Percentiles rank a stretch among this genome's conserved stretches.
Evolutionary conservation across 106 monocot species (phyloP).

Genomic region (Acorus gramineus): DNA sequence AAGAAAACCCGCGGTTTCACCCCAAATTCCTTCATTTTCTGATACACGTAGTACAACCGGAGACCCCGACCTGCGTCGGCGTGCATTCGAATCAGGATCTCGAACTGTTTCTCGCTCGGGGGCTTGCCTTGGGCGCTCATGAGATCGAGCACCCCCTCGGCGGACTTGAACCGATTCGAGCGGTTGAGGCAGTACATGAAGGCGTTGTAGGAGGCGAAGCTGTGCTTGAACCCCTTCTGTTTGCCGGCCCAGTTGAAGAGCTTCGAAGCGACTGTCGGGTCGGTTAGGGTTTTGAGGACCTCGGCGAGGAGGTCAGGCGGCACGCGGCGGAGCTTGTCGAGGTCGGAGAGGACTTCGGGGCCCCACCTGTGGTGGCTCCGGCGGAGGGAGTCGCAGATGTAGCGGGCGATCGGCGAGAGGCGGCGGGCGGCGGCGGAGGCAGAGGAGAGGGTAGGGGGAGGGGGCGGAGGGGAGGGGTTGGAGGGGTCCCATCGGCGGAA

Average conservation of each 20-base stretch:
- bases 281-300: slow-evolving; percentile 50
- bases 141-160: slow-evolving; percentile 70
- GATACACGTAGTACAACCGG: slow-evolving; percentile 39
- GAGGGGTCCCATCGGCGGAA: slow-evolving; percentile 62
- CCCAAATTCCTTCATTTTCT: slow-evolving; percentile 39
- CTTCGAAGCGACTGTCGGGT: slow-evolving; percentile 31
- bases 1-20: slow-evolving; percentile 51
- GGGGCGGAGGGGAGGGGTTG: background rate
- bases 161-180: slow-evolving; percentile 37
- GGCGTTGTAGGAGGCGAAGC: slow-evolving; percentile 78
- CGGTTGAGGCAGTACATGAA: slow-evolving; percentile 47
- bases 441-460: slow-evolving; percentile 8
- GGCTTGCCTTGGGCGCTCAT: slow-evolving; percentile 60
- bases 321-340: slow-evolving; percentile 80
- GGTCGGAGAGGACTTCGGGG: slow-evolving; percentile 56
- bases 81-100: slow-evolving; percentile 72
- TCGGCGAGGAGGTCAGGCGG: slow-evolving; percentile 60
- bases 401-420: slow-evolving; percentile 86
- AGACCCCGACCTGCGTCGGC: slow-evolving; percentile 52
- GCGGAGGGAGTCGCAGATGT: slow-evolving; percentile 60
- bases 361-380: slow-evolving; percentile 54
- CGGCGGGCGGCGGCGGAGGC: slow-evolving; percentile 28
- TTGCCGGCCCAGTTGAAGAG: slow-evolving; percentile 83
- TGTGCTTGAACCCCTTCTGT: slow-evolving; percentile 68
- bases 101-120: slow-evolving; percentile 78